Percentiles rank a stretch among this genome's conserved stretches.
Evolutionary conservation across 148 eudicot species (phyloP).

Genomic region (Selenicereus undatus): DNA sequence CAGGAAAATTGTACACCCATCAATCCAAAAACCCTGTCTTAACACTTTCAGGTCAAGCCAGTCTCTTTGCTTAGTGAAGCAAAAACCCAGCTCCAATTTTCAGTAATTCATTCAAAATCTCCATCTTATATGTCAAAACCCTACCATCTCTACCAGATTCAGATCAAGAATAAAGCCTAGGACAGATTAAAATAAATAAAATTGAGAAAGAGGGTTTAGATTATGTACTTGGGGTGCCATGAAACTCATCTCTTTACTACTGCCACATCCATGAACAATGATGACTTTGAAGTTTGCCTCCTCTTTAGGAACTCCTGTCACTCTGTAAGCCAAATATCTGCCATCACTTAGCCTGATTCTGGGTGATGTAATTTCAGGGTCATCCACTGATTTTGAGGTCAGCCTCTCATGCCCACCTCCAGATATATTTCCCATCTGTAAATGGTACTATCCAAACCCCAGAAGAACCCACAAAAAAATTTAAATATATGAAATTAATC

Average conservation of each 20-base stretch:
- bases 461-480: not conserved
- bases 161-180: not conserved
- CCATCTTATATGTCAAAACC: not conserved
- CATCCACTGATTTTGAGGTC: slow-evolving; percentile 31
- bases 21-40: too few relatives aligned
- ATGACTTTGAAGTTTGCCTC: slow-evolving; percentile 54
- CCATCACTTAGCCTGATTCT: slow-evolving; percentile 73
- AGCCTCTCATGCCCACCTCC: slow-evolving; percentile 28
- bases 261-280: slow-evolving; percentile 78
- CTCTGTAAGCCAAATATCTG: slow-evolving; percentile 72
- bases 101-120: not conserved
- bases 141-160: not conserved
- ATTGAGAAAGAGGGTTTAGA: not conserved
- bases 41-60: too few relatives aligned
- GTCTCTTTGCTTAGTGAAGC: not conserved
- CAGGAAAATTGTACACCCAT: too few relatives aligned
- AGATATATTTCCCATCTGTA: slow-evolving; percentile 45
- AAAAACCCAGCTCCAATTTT: slow-evolving; percentile 15
- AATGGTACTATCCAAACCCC: not conserved
- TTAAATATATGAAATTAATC: not conserved
- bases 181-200: not conserved
- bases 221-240: slow-evolving; percentile 57
- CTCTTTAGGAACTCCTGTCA: slow-evolving; percentile 60
- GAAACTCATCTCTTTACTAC: slow-evolving; percentile 70
- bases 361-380: slow-evolving; percentile 30